Evolutionary conservation across 805 yeast species (phyloP).

Genomic region (Schwanniomyces sp.): DNA sequence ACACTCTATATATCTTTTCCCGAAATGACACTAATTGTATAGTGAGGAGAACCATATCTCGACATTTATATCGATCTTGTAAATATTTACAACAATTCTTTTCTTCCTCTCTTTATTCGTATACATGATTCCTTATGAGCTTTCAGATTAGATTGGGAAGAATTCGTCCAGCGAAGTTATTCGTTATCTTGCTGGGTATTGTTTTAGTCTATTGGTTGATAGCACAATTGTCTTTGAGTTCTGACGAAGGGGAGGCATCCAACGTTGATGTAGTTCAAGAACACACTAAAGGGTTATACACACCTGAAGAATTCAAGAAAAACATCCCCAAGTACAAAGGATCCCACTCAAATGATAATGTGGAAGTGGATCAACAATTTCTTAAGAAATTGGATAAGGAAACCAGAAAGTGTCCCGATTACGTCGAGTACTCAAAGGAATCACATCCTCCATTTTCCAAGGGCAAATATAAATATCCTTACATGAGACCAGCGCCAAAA

Average conservation of each 20-base stretch:
- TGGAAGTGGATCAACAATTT: slow-evolving; percentile 9
- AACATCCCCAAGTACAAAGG: neutral
- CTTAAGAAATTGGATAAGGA: slow-evolving; percentile 16
- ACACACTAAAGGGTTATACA: neutral
- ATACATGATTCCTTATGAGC: neutral
- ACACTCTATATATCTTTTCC: slow-evolving; percentile 19
- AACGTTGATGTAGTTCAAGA: slow-evolving; percentile 2
- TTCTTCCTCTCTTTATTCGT: neutral
- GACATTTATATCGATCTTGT: neutral
- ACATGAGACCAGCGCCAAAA: slow-evolving; percentile 67
- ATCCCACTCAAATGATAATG: neutral
- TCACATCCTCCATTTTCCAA: slow-evolving; percentile 57
- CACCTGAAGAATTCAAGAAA: neutral
- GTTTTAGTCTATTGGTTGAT: neutral
- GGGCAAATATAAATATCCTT: slow-evolving; percentile 62
- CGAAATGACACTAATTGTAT: neutral
- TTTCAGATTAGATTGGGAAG: slow-evolving; percentile 5
- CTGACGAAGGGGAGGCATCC: neutral
- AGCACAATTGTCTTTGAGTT: neutral
- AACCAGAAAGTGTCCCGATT: slow-evolving; percentile 53
- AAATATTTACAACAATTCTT: neutral
- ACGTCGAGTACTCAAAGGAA: slow-evolving; percentile 55
- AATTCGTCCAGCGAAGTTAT: slow-evolving; percentile 6
- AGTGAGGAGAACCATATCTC: neutral
- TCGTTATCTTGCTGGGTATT: neutral